Evolutionary conservation across 31 red algal genomes (phyloP).

Genomic region (Endocladia muricata): DNA sequence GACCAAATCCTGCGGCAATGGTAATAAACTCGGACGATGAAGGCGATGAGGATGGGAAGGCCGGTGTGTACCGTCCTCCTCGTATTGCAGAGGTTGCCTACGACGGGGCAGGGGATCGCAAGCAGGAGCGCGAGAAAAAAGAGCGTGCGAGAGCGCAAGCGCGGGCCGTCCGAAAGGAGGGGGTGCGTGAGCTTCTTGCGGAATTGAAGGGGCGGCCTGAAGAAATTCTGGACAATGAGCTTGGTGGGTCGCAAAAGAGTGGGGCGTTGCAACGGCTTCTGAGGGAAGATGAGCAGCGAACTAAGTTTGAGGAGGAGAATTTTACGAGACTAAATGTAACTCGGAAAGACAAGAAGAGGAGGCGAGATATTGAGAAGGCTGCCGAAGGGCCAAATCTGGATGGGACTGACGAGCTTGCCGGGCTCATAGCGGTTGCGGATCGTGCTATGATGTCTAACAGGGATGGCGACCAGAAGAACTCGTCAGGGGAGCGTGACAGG

Average conservation of each 20-base stretch:
- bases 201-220: slow-evolving; percentile 52
- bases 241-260: neutral
- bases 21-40: slow-evolving; percentile 26
- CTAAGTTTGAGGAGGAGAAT: slow-evolving; percentile 40
- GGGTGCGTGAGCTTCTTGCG: slow-evolving; percentile 45
- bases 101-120: slow-evolving; percentile 9
- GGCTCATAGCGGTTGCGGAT: slow-evolving; percentile 17
- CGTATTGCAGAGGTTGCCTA: slow-evolving; percentile 37
- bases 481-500: neutral
- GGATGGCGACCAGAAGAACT: neutral
- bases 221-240: slow-evolving; percentile 28
- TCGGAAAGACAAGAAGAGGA: slow-evolving; percentile 56
- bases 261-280: neutral
- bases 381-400: neutral
- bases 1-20: neutral
- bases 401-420: slow-evolving; percentile 16
- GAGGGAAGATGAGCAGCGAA: slow-evolving; percentile 25
- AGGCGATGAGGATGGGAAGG: slow-evolving; percentile 1
- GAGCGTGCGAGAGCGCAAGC: slow-evolving; percentile 9
- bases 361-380: slow-evolving; percentile 12
- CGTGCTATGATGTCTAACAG: neutral
- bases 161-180: slow-evolving; percentile 23
- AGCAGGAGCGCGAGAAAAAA: slow-evolving; percentile 24
- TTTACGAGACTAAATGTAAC: slow-evolving; percentile 33
- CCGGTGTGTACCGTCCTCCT: slow-evolving; percentile 32